phyloP scores from a whole-genome alignment of 176 grass and related monocot species.

The Juncus inflexus region DNA sequence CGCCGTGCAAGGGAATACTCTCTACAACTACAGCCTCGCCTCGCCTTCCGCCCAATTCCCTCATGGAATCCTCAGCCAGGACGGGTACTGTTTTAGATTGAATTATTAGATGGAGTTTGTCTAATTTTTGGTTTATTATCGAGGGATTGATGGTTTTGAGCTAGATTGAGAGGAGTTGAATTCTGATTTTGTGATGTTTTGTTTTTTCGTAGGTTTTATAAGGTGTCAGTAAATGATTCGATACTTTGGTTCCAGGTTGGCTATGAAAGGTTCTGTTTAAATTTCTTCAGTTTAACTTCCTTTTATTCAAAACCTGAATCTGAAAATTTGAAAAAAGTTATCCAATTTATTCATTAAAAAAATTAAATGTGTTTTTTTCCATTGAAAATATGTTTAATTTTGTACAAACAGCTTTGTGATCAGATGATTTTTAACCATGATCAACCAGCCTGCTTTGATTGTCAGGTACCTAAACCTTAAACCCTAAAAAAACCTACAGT shows the following conservation, averaged over 20 bases:
- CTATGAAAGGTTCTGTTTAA: constrained; percentile 36
- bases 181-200: neutral
- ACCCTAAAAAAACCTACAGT: constrained; percentile 3
- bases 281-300: constrained; percentile 2
- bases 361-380: neutral
- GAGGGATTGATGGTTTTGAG: neutral
- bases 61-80: constrained; percentile 86
- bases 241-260: constrained; percentile 94
- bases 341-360: too few species aligned
- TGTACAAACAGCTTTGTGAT: constrained; percentile 52
- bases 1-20: constrained; percentile 24
- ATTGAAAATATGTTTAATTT: neutral
- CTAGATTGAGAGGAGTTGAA: neutral
- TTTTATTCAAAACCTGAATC: neutral
- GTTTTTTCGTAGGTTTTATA: constrained; percentile 82
- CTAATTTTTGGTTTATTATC: neutral
- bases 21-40: constrained; percentile 76
- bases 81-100: constrained; percentile 41
- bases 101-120: neutral
- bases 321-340: too few species aligned
- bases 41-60: constrained; percentile 51
- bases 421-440: constrained; percentile 94
- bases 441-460: constrained; percentile 59
- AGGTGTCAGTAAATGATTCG: constrained; percentile 56
- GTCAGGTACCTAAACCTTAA: constrained; percentile 53